Conservation (phyloP, 345 rosid genomes). For the Cardamine chenopodiifolia region DNA sequence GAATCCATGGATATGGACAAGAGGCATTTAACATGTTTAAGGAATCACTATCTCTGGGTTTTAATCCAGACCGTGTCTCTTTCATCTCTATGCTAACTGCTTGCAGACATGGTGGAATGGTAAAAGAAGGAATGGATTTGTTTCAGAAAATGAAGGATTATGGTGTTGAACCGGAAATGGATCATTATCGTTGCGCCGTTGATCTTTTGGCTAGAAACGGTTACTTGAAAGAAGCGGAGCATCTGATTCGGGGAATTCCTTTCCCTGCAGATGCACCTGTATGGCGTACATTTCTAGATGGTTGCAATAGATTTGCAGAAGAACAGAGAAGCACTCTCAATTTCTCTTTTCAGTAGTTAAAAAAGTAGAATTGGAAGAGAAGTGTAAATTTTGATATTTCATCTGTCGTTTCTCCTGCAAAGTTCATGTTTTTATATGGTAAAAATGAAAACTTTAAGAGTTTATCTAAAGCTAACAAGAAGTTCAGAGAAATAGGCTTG, state of each 20-base stretch:
- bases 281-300: slow-evolving; percentile 79
- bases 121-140: slow-evolving; percentile 71
- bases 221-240: slow-evolving; percentile 64
- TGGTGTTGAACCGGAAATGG: slow-evolving; percentile 67
- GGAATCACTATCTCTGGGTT: slow-evolving; percentile 57
- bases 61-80: slow-evolving; percentile 71
- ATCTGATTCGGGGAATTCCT: slow-evolving; percentile 67
- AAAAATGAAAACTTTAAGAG: not conserved
- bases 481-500: slow-evolving; percentile 28
- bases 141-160: slow-evolving; percentile 59
- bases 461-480: slow-evolving; percentile 2
- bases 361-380: not conserved
- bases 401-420: slow-evolving; percentile 1
- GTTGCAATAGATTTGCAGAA: slow-evolving; percentile 54
- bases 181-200: slow-evolving; percentile 73
- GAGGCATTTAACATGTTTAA: slow-evolving; percentile 67
- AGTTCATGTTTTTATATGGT: not conserved
- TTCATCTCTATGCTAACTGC: slow-evolving; percentile 67
- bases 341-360: slow-evolving; percentile 11
- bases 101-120: slow-evolving; percentile 77
- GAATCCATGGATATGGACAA: slow-evolving; percentile 59
- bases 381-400: not conserved
- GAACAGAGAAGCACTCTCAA: slow-evolving; percentile 22
- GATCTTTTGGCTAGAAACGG: slow-evolving; percentile 73
- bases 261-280: slow-evolving; percentile 63